These are phyloP conservation scores for Penicillium sp. DNA, from an alignment of 2,329 filamentous ascomycete genomes.

Conservation along the genomic window DNA sequence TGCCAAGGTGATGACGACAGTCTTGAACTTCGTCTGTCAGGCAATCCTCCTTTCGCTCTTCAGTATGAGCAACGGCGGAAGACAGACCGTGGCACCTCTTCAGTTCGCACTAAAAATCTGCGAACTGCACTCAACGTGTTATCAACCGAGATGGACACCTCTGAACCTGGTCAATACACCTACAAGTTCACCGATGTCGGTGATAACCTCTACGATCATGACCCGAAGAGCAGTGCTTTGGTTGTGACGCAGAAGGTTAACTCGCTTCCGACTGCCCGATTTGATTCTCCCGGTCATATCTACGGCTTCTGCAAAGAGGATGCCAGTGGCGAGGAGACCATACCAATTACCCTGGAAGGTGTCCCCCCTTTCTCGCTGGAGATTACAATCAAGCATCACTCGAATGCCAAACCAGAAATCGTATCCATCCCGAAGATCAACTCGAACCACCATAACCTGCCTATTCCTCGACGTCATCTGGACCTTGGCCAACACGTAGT, in stretches of 20 bases:
- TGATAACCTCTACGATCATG: constrained; percentile 81
- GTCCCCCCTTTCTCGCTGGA: constrained; percentile 86
- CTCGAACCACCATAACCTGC: constrained; percentile 71
- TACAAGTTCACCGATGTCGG: constrained; percentile 83
- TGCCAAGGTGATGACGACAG: constrained; percentile 94
- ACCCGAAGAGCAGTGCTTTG: constrained; percentile 66
- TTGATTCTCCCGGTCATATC: constrained; percentile 82
- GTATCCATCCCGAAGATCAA: constrained; percentile 79
- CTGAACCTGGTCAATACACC: constrained; percentile 76
- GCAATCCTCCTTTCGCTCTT: constrained; percentile 78
- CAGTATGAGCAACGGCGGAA: constrained; percentile 79
- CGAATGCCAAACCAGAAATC: constrained; percentile 74
- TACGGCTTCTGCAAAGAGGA: constrained; percentile 95
- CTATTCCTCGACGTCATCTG: constrained; percentile 80
- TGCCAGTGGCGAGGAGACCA: constrained; percentile 76
- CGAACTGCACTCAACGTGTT: constrained; percentile 75
- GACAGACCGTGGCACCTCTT: constrained; percentile 64
- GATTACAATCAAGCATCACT: constrained; percentile 89
- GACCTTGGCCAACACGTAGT: constrained; percentile 88
- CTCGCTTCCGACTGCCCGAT: constrained; percentile 76
- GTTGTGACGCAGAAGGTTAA: constrained; percentile 81
- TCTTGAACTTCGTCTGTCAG: constrained; percentile 76
- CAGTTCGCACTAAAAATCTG: constrained; percentile 68
- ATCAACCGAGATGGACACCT: constrained; percentile 82
- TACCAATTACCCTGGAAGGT: constrained; percentile 82